Base-by-base conservation (phyloP, 169 alveolate genomes). In the Babesia sp. region DNA sequence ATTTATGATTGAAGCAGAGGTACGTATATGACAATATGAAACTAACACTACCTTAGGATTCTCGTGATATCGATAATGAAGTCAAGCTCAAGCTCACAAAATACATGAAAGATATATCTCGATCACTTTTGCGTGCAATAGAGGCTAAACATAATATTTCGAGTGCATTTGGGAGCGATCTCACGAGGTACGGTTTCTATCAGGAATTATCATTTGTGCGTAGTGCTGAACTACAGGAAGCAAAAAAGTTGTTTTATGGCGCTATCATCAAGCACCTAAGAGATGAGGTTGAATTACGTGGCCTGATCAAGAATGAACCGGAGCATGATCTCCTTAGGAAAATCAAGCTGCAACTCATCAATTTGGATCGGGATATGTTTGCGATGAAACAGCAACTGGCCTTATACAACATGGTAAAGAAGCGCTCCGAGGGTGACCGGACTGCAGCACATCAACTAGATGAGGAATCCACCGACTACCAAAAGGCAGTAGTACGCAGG, bases 1-100 rank as follows among this genome's bases (percentile, higher is more conserved):
- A 42, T 64, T 46, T 34, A 22, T 64, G 36, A 42, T n/a, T 29
- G 61, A 64, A n/a, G 44, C 53, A 5, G 61, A 64, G 61, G 74
- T 64, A 46, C 1, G 54, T 45, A 12, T 5, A 6, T 29, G 7
- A 12, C 29, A 4, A 16, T 7, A 18, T 11, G 22, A 45, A 20
- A 18, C 26, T 42, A 20, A 26, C 4, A 9, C 7, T n/a, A 1
- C 31, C 22, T 14, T 22, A 64, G 74, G 26, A 26, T n/a, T 41
- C 54, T 1, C 22, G 16, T 0, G 63, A 31, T 8, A n/a, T 64
- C 53, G 48, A 48, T 34, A 51, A 64, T 5, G 41, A 33, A 16
- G 41, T 33, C 50, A 64, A 64, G 39, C 3, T 64, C 2, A 45
- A 12, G 37, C 22, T 64, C 41, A 3, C 48, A 11, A 41, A 64